Percentiles rank a stretch among this genome's conserved stretches.
phyloP scores from a whole-genome alignment of 108 stramenopile species.

The Stephanodiscus minutulus region DNA sequence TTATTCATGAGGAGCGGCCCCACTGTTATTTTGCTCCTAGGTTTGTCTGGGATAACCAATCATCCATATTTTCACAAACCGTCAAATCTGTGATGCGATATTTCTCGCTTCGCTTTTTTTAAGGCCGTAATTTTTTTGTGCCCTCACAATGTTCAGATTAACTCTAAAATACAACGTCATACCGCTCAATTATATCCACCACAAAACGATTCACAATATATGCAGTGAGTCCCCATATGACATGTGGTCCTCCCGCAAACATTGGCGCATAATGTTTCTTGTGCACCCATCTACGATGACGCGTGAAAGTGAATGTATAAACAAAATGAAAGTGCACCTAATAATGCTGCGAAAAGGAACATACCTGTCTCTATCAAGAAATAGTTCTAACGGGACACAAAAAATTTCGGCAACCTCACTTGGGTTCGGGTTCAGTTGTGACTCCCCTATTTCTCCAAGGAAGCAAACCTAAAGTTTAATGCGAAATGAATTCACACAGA shows the following conservation, averaged over 20 bases:
- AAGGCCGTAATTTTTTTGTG: too few species aligned
- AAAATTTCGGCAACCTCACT: constrained; percentile 91
- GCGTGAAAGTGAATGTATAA: neutral
- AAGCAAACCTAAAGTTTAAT: too few species aligned
- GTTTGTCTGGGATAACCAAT: too few species aligned
- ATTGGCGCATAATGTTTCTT: constrained; percentile 83
- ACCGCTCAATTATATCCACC: constrained; percentile 78
- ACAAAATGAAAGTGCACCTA: neutral
- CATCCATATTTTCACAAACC: too few species aligned
- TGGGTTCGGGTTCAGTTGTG: constrained; percentile 69
- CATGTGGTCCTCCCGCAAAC: constrained; percentile 87
- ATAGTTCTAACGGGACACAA: constrained; percentile 73
- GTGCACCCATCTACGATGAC: constrained; percentile 66
- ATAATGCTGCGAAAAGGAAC: neutral
- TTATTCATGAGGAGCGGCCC: too few species aligned
- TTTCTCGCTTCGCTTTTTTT: too few species aligned
- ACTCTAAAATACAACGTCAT: constrained; percentile 44
- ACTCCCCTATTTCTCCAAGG: constrained; percentile 71
- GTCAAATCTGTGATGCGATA: too few species aligned
- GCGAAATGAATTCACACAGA: too few species aligned
- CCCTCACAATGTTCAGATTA: too few species aligned
- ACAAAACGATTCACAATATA: constrained; percentile 85
- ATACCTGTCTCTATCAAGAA: constrained; percentile 62
- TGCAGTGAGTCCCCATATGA: constrained; percentile 92
- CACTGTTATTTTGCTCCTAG: too few species aligned